Conservation (phyloP, 805 yeast species). For the Geotrichum ghanense region DNA sequence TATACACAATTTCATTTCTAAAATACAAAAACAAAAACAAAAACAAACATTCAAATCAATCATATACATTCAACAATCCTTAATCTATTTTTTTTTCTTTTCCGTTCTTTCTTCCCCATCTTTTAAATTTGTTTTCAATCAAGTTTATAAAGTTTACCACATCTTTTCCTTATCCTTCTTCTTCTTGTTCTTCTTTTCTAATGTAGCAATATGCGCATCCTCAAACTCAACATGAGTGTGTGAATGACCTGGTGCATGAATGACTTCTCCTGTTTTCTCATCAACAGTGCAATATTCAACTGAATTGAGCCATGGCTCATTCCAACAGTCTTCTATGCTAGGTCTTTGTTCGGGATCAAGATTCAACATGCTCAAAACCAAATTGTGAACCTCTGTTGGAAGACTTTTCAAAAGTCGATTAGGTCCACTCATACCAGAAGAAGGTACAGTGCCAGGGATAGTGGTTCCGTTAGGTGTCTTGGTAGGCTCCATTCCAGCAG, state of each 20-base stretch:
- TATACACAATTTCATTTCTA: too few relatives aligned
- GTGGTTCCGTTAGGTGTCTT: conserved; percentile 11
- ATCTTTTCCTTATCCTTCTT: conserved; percentile 37
- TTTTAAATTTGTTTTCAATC: too few relatives aligned
- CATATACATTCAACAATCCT: too few relatives aligned
- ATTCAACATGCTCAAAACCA: conserved; percentile 58
- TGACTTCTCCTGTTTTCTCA: conserved; percentile 18
- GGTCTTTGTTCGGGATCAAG: conserved; percentile 51
- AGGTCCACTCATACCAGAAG: conserved; percentile 37
- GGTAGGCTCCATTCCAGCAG: conserved; percentile 13
- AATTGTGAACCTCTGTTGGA: conserved; percentile 53
- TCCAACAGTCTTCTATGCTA: conserved; percentile 43
- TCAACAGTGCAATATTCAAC: conserved; percentile 58
- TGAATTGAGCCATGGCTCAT: conserved; percentile 44
- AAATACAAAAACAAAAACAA: too few relatives aligned
- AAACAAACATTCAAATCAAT: too few relatives aligned
- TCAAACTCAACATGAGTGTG: conserved; percentile 88
- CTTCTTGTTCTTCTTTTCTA: conserved; percentile 55
- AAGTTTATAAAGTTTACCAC: neutral
- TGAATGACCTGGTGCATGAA: conserved; percentile 48
- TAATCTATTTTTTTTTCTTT: too few relatives aligned
- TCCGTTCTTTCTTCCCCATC: too few relatives aligned
- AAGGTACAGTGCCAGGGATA: conserved; percentile 20
- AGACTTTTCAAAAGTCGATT: conserved; percentile 54
- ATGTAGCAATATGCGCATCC: conserved; percentile 89